These are phyloP conservation scores for Thraustochytrium striatum DNA, from an alignment of 352 stramenopile genomes.

Conservation along the genomic window DNA sequence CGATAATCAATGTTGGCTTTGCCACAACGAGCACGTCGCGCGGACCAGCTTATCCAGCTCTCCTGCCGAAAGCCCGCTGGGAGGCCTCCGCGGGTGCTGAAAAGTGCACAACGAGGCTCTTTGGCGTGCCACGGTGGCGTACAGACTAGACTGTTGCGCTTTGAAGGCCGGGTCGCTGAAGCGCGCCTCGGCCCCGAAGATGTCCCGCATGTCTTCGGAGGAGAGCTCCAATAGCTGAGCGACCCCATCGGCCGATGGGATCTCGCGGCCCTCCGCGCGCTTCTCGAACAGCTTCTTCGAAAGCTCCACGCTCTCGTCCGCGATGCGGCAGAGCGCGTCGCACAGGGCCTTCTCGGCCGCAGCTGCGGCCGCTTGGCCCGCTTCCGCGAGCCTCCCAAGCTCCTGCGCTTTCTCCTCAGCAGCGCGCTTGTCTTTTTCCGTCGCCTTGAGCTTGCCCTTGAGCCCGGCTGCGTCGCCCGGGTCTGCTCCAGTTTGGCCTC, in stretches of 20 bases:
- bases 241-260: background rate
- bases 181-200: conserved; percentile 30
- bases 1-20: background rate
- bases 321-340: background rate
- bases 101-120: conserved; percentile 5
- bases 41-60: background rate
- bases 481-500: background rate
- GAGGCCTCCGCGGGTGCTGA: conserved; percentile 3
- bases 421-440: no score
- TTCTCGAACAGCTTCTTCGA: background rate
- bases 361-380: background rate
- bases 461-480: background rate
- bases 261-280: background rate
- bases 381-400: background rate
- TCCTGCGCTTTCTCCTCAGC: background rate
- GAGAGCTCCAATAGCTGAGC: conserved; percentile 31
- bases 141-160: background rate
- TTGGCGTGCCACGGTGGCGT: background rate
- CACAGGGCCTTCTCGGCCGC: background rate
- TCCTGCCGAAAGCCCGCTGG: background rate
- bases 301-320: conserved; percentile 16
- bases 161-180: conserved; percentile 8
- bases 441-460: background rate
- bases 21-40: conserved; percentile 4
- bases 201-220: conserved; percentile 23